A percentile compares a stretch with the other conserved stretches of the same genome.
Evolutionary conservation across 2,329 filamentous ascomycete genomes (phyloP).

Genomic region (Aspergillus ochraceoroseus): DNA sequence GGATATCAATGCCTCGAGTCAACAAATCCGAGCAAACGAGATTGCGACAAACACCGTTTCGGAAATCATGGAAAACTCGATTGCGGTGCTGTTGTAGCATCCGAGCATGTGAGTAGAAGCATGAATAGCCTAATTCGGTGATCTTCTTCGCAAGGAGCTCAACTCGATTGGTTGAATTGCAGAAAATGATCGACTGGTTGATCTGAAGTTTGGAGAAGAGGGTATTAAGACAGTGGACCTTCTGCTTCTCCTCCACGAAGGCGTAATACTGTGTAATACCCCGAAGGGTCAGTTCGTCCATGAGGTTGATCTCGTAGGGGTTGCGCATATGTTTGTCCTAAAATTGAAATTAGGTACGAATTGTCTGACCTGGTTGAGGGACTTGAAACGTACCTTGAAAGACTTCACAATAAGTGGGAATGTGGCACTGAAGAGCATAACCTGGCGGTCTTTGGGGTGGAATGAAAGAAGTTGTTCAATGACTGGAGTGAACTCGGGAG

Average conservation of each 20-base stretch:
- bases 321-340: slow-evolving; percentile 89
- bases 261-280: slow-evolving; percentile 99
- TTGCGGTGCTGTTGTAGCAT: slow-evolving; percentile 97
- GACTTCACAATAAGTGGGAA: slow-evolving; percentile 96
- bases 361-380: slow-evolving; percentile 27
- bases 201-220: slow-evolving; percentile 98
- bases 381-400: slow-evolving; percentile 58
- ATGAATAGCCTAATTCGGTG: slow-evolving; percentile 96
- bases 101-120: slow-evolving; percentile 97
- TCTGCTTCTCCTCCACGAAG: slow-evolving; percentile 98
- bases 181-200: slow-evolving; percentile 99
- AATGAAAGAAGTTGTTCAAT: slow-evolving; percentile 94
- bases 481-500: slow-evolving; percentile 91
- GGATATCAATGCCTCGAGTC: slow-evolving; percentile 98
- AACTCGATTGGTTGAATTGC: slow-evolving; percentile 97
- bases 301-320: slow-evolving; percentile 98
- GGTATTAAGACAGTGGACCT: slow-evolving; percentile 97
- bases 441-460: slow-evolving; percentile 94
- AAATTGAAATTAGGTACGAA: slow-evolving; percentile 2
- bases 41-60: slow-evolving; percentile 95
- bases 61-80: slow-evolving; percentile 98
- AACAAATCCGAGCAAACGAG: slow-evolving; percentile 96
- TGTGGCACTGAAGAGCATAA: slow-evolving; percentile 98
- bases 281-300: slow-evolving; percentile 96
- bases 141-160: slow-evolving; percentile 98